Evolutionary conservation across 257 asterid genomes (phyloP).

Genomic region (Solanum pimpinellifolium): DNA sequence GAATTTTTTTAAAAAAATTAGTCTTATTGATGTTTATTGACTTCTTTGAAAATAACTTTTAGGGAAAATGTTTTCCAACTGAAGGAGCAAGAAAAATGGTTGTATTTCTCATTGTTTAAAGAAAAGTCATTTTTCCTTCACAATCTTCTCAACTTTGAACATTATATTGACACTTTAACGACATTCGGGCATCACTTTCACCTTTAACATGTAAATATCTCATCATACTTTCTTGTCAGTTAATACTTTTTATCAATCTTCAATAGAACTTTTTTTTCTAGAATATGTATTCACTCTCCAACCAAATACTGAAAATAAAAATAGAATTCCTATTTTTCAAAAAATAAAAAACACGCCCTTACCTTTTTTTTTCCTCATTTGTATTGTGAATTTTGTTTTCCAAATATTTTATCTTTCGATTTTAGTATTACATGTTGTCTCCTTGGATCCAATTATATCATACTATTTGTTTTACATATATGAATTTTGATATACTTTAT

Average conservation of each 20-base stretch:
- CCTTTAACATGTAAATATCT: not conserved
- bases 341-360: not conserved
- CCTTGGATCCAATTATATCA: not conserved
- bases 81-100: not conserved
- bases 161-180: too few relatives aligned
- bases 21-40: not conserved
- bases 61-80: not conserved
- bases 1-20: not conserved
- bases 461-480: not conserved
- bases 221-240: not conserved
- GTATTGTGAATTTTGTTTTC: not conserved
- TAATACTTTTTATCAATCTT: not conserved
- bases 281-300: not conserved
- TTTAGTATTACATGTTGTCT: not conserved
- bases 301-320: not conserved
- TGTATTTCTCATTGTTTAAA: not conserved
- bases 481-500: not conserved
- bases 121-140: not conserved
- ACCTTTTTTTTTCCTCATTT: not conserved
- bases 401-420: not conserved
- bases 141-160: not conserved
- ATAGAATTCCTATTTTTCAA: not conserved
- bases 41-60: not conserved
- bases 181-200: not conserved
- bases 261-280: not conserved